phyloP scores from a whole-genome alignment of 2,329 filamentous ascomycete genomes.

The Fusarium burgessii region DNA sequence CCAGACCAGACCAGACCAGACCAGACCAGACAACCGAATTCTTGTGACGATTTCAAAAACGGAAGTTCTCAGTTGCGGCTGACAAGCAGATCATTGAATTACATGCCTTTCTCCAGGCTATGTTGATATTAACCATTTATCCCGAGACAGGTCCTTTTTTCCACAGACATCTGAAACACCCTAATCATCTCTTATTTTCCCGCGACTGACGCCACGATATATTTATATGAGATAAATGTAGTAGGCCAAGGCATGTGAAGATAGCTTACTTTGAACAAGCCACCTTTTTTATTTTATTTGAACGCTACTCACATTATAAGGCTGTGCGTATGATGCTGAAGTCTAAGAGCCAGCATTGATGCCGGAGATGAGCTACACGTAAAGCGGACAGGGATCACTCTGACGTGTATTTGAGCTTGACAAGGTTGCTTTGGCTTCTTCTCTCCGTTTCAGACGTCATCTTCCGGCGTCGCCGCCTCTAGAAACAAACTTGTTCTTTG shows the following conservation, averaged over 20 bases:
- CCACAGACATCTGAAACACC: slow-evolving; percentile 40
- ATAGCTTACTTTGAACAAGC: neutral
- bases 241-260: neutral
- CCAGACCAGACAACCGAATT: neutral
- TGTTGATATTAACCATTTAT: slow-evolving; percentile 6
- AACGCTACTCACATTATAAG: neutral
- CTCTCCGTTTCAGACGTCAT: slow-evolving; percentile 47
- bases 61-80: neutral
- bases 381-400: slow-evolving; percentile 42
- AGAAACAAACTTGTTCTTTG: slow-evolving; percentile 18
- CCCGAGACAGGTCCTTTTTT: slow-evolving; percentile 30
- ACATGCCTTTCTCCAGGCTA: neutral
- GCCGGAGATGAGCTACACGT: slow-evolving; percentile 46
- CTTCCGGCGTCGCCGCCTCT: slow-evolving; percentile 39
- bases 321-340: slow-evolving; percentile 3
- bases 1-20: slow-evolving; percentile 3
- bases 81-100: neutral
- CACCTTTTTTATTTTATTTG: neutral
- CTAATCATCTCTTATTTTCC: slow-evolving; percentile 33
- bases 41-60: neutral
- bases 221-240: neutral
- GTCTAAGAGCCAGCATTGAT: slow-evolving; percentile 39
- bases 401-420: slow-evolving; percentile 47
- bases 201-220: slow-evolving; percentile 14
- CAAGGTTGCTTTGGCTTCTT: slow-evolving; percentile 34